These are phyloP conservation scores for Rosa lucieae DNA, from an alignment of 306 rosid genomes.

Conservation along the genomic window DNA sequence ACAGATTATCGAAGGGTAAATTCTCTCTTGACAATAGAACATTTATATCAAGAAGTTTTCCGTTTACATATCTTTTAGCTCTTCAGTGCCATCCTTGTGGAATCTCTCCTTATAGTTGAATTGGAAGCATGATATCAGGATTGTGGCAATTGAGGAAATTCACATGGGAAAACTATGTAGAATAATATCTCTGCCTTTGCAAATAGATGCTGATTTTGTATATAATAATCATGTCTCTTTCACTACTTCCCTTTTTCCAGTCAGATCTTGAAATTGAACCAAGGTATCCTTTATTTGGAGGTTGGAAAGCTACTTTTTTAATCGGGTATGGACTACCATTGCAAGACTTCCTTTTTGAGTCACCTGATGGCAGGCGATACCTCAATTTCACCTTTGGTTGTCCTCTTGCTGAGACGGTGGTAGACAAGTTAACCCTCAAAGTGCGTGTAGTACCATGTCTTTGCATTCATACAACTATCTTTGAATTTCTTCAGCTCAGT, in stretches of 20 bases:
- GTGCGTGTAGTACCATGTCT: slow-evolving; percentile 43
- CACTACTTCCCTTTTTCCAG: slow-evolving; percentile 52
- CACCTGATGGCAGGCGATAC: slow-evolving; percentile 85
- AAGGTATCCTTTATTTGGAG: slow-evolving; percentile 95
- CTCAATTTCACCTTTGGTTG: slow-evolving; percentile 96
- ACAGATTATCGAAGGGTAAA: slow-evolving; percentile 63
- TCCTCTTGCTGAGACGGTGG: slow-evolving; percentile 77
- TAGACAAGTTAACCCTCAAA: slow-evolving; percentile 77
- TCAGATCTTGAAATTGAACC: slow-evolving; percentile 98
- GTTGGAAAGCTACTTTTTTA: slow-evolving; percentile 92
- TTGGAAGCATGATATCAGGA: background rate
- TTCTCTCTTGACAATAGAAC: background rate
- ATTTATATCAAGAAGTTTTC: background rate
- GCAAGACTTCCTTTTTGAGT: slow-evolving; percentile 94
- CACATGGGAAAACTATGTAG: background rate
- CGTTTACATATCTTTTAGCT: background rate
- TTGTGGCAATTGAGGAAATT: background rate
- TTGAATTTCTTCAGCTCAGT: slow-evolving; percentile 20
- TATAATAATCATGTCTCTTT: slow-evolving; percentile 4
- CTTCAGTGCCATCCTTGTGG: background rate
- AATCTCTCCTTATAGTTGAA: background rate
- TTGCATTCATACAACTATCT: slow-evolving; percentile 21
- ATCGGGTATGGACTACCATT: slow-evolving; percentile 88
- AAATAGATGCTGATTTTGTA: slow-evolving; percentile 8
- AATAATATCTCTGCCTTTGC: background rate